These are phyloP conservation scores for Eucalyptus sideroxylon DNA, from an alignment of 345 rosid species.

Conservation along the genomic window DNA sequence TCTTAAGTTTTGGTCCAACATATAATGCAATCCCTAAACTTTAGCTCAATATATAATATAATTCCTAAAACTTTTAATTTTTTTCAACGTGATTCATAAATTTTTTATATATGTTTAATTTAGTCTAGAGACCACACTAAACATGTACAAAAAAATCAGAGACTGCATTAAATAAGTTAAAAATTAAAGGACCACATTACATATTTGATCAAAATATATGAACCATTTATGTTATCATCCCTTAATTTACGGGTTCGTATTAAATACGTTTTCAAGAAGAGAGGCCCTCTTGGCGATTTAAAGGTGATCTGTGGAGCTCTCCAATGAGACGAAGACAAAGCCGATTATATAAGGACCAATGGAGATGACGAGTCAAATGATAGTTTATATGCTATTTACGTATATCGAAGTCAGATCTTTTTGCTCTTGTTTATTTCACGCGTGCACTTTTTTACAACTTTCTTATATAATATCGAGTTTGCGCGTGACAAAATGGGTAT, in stretches of 20 bases:
- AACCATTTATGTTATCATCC: not conserved
- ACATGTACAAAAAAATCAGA: accelerated
- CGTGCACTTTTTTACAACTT: not conserved
- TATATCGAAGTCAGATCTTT: not conserved
- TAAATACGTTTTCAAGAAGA: not conserved
- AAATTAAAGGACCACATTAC: too few species aligned
- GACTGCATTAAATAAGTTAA: too few species aligned
- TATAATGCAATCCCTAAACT: too few species aligned
- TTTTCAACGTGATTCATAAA: too few species aligned
- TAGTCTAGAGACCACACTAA: accelerated
- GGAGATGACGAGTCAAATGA: not conserved
- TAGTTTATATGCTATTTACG: not conserved
- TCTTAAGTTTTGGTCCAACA: too few species aligned
- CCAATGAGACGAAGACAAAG: not conserved
- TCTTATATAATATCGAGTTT: too few species aligned
- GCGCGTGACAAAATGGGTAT: not conserved
- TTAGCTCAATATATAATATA: too few species aligned
- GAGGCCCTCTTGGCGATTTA: not conserved
- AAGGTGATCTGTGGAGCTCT: not conserved
- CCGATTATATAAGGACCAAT: not conserved
- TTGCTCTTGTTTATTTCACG: not conserved
- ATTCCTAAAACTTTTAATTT: too few species aligned
- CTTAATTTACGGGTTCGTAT: not conserved
- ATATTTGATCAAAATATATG: too few species aligned
- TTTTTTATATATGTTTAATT: too few species aligned